Conservation (phyloP, 805 yeast genomes). For the Yamadazyma philogaea region DNA sequence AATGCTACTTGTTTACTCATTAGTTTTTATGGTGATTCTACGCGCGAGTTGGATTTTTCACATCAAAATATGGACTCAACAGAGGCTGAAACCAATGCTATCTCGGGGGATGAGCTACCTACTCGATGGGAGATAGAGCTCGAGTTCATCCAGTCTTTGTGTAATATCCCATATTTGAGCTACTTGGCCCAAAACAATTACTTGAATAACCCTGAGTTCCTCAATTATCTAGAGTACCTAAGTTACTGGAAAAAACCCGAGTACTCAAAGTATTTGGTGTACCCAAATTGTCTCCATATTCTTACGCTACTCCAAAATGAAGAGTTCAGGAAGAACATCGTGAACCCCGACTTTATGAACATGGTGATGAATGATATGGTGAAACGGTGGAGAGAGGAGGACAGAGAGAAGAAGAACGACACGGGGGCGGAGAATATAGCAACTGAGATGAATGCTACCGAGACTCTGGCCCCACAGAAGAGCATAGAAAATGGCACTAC, state of each 20-base stretch:
- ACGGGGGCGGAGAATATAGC: neutral
- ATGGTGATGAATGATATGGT: constrained; percentile 74
- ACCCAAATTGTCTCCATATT: constrained; percentile 86
- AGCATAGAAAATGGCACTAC: neutral
- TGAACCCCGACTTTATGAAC: constrained; percentile 55
- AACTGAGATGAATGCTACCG: neutral
- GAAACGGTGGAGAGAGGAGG: constrained; percentile 50
- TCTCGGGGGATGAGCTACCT: constrained; percentile 43
- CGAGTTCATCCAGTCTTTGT: constrained; percentile 92
- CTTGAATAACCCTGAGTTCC: constrained; percentile 66
- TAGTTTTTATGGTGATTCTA: neutral
- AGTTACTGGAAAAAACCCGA: constrained; percentile 82
- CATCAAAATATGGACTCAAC: neutral
- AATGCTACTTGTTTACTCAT: constrained; percentile 17
- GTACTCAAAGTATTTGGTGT: constrained; percentile 66
- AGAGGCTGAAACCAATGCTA: constrained; percentile 6
- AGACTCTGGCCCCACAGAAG: too few species aligned
- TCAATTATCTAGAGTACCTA: constrained; percentile 73
- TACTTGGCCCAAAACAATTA: constrained; percentile 82
- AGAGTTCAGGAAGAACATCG: constrained; percentile 53
- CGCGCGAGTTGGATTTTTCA: neutral
- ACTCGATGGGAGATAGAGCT: constrained; percentile 83
- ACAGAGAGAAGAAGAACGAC: neutral
- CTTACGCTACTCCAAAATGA: constrained; percentile 58
- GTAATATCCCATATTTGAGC: constrained; percentile 84